Conservation (phyloP, 495 filamentous ascomycete genomes). For the Daldinia decipiens region DNA sequence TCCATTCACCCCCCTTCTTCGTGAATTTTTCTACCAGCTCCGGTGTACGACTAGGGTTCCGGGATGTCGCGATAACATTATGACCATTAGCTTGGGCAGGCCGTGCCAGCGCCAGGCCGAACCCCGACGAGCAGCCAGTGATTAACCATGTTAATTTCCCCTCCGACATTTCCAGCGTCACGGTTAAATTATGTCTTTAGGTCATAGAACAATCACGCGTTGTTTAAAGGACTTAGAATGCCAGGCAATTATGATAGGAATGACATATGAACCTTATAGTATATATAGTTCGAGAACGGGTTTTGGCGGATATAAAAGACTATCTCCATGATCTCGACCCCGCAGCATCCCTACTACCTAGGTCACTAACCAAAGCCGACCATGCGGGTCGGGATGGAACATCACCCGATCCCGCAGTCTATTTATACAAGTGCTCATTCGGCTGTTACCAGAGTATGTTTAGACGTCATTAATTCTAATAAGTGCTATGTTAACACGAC, state of each 20-base stretch:
- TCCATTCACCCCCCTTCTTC: constrained; percentile 46
- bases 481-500: no score
- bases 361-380: not conserved
- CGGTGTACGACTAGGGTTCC: constrained; percentile 49
- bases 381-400: not conserved
- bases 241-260: not conserved
- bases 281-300: not conserved
- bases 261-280: no score
- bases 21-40: constrained; percentile 56
- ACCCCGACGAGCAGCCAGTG: constrained; percentile 59
- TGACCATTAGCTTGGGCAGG: constrained; percentile 62
- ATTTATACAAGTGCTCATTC: no score
- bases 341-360: not conserved
- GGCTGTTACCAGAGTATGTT: no score
- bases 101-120: constrained; percentile 55
- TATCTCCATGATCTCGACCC: constrained; percentile 19
- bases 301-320: constrained; percentile 22
- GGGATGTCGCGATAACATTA: constrained; percentile 66
- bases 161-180: constrained; percentile 8
- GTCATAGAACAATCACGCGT: not conserved
- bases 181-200: constrained; percentile 25
- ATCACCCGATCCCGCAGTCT: not conserved
- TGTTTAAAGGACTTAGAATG: not conserved
- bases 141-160: constrained; percentile 51
- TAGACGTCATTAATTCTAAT: no score